Base-by-base conservation (phyloP, 108 stramenopile genomes). In the Fistulifera pelliculosa region DNA sequence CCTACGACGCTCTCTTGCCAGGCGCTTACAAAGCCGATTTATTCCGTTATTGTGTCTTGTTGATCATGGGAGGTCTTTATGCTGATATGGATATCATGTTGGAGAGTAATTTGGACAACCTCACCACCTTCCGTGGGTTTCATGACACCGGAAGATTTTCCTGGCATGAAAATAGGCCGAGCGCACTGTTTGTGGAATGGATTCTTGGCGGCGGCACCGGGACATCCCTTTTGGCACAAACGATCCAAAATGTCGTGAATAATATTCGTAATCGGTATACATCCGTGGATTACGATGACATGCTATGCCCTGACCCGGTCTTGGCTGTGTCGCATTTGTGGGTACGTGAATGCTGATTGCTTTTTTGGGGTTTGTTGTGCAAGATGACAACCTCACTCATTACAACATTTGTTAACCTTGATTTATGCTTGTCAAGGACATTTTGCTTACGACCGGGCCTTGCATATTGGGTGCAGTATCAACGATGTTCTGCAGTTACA, bases 241-340 rank as follows among this genome's bases (percentile, higher is more conserved):
- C 65, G 15, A 66, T 82, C 24, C 56, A 82, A 45, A 63, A 63
- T 39, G 81, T 82, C 10, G 81, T 82, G 15, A 82, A 82, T 61
- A 66, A 79, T 54, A 74, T 79, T 38, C 76, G 81, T 3, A 82
- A 82, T 62, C 71, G 81, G 14, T 82, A 74, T 26, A 82, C 81
- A 11, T 69, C 69, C 0, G 77, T 82, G n/a, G 81, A 82, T 55
- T 70, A 64, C 41, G 81, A 82, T 55, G 62, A 67, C 26, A 66
- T 76, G 69, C 59, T 82, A 49, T 82, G 81, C 47, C 81, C 81
- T 25, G 47, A 52, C 15, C 56, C 57, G 6, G 51, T 22, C 48
- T 43, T 58, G 2, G 24, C 50, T 18, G 23, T 56, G 1, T 26
- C 63, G 63, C 39, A 72, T 73, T 42, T 38, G 56, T 35, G 31